Evolutionary conservation across 2,329 filamentous ascomycete genomes (phyloP), one percentile per base, ranked within the genome.

Genomic region (Metarhizium guizhouense): DNA sequence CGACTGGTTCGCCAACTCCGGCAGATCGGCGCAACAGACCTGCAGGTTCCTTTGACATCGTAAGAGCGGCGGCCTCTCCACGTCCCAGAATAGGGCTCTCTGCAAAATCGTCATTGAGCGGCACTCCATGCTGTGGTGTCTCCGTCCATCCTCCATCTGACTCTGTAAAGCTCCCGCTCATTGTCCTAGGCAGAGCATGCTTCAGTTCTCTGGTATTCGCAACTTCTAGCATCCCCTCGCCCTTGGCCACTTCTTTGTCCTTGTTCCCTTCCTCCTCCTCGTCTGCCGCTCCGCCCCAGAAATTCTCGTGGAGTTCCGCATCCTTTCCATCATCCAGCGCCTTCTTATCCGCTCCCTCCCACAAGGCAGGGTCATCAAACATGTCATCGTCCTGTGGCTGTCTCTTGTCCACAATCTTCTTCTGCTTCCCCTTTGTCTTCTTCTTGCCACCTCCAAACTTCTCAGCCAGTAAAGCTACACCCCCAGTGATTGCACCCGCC

Each of bases 331-430:
- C 65, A 51, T 66, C 61, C 16, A 71, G 42, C 7, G 59, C 58
- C 57, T 69, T 74, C 57, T 69, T 70, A 48, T 76, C 71, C 13
- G 69, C 68, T 29, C 70, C 72, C 61, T 78, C 73, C 74, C 74
- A 75, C 30, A 76, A 63, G 16, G 69, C 65, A 52, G 72, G 65
- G 60, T 77, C 72, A 58, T 78, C 72, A 63, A 76, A 74, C 34
- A 74, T 62, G 59, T 77, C 74, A 48, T 77, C 73, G 14, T 72
- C 70, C 51, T 64, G 64, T 13, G 68, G 56, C 40, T 67, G 63
- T 58, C 70, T 67, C 58, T 72, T 72, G 60, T 76, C 75, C 57
- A 71, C 64, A 50, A 65, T 65, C 64, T 71, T 71, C 58, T 70
- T 70, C 52, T 72, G 53, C 54, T 59, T 63, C 30, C 56, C 59